Evolutionary conservation across 345 rosid genomes (phyloP).

Genomic region (Dimocarpus longan): DNA sequence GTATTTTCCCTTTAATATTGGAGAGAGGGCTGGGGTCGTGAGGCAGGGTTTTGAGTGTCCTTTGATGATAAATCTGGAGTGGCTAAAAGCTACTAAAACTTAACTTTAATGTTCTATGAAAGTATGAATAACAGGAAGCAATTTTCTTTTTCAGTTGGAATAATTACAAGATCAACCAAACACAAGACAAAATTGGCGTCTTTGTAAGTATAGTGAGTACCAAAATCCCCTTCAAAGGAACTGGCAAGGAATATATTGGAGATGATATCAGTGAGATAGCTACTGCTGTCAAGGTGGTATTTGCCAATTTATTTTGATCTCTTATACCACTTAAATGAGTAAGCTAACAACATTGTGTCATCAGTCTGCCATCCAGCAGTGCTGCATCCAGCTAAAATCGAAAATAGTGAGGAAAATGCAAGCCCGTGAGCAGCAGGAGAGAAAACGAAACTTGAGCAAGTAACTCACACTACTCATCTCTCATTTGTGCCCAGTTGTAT

Average conservation of each 20-base stretch:
- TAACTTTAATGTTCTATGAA: background rate
- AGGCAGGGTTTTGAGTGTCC: background rate
- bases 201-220: slow-evolving; percentile 96
- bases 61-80: background rate
- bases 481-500: background rate
- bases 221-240: slow-evolving; percentile 95
- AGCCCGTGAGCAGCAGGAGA: slow-evolving; percentile 92
- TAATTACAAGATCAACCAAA: slow-evolving; percentile 91
- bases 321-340: background rate
- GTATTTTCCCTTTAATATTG: background rate
- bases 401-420: slow-evolving; percentile 83
- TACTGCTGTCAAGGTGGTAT: slow-evolving; percentile 78
- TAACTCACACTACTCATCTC: slow-evolving; percentile 25
- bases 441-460: slow-evolving; percentile 89
- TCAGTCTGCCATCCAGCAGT: slow-evolving; percentile 90
- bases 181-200: slow-evolving; percentile 88
- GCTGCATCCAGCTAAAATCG: slow-evolving; percentile 91
- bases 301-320: slow-evolving; percentile 3
- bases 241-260: slow-evolving; percentile 97
- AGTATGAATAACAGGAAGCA: background rate
- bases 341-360: slow-evolving; percentile 29
- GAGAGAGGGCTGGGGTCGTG: background rate
- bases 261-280: slow-evolving; percentile 94
- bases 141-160: slow-evolving; percentile 63
- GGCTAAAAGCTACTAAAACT: background rate